phyloP scores from a whole-genome alignment of 2,329 filamentous ascomycete genomes.

The Paecilomyces formosus region DNA sequence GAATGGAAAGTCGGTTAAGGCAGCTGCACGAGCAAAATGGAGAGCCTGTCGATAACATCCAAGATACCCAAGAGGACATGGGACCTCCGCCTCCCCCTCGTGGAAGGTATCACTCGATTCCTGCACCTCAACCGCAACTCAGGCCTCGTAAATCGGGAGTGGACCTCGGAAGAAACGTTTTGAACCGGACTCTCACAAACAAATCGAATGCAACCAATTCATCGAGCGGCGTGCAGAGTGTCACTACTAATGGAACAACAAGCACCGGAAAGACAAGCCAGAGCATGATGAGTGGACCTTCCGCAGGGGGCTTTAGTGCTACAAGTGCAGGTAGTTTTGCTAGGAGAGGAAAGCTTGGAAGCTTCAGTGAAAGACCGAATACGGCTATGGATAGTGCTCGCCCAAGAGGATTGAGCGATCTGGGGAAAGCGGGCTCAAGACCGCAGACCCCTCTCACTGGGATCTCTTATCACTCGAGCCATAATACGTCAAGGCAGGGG shows the following conservation, averaged over 20 bases:
- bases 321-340: constrained; percentile 93
- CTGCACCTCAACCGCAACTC: constrained; percentile 28
- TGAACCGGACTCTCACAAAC: constrained; percentile 76
- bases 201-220: constrained; percentile 79
- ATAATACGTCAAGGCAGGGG: constrained; percentile 52
- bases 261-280: constrained; percentile 72
- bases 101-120: constrained; percentile 35
- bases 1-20: constrained; percentile 79
- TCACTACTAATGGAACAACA: constrained; percentile 55
- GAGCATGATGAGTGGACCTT: constrained; percentile 89
- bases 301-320: constrained; percentile 83
- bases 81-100: constrained; percentile 53
- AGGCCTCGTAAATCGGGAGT: constrained; percentile 51
- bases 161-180: constrained; percentile 61
- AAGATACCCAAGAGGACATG: constrained; percentile 40
- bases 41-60: constrained; percentile 41
- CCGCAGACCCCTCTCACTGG: constrained; percentile 59
- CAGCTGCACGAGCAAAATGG: constrained; percentile 55
- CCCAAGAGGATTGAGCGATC: constrained; percentile 31
- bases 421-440: constrained; percentile 24
- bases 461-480: constrained; percentile 86
- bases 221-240: constrained; percentile 64
- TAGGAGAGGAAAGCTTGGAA: constrained; percentile 52
- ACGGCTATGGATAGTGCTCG: constrained; percentile 35
- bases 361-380: constrained; percentile 34